Evolutionary conservation across 83 land plant species (phyloP).

Genomic region (Picea abies): DNA sequence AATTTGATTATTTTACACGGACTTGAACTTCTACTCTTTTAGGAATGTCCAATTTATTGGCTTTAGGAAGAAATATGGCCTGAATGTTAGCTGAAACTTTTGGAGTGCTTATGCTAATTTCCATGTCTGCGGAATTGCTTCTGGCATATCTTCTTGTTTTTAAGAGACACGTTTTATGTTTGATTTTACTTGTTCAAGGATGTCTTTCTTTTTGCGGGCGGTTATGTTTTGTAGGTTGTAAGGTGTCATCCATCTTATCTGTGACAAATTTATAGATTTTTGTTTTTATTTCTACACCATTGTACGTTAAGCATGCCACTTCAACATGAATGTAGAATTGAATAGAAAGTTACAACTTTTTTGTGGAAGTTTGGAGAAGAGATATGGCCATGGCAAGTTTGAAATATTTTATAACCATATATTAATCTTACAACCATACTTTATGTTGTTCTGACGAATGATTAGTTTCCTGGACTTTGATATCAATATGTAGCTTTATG

Average conservation of each 20-base stretch:
- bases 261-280: too few species aligned
- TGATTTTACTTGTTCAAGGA: not conserved
- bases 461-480: not conserved
- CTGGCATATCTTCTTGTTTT: too few species aligned
- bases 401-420: not conserved
- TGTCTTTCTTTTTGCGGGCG: not conserved
- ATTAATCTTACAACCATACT: not conserved
- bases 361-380: not conserved
- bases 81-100: too few species aligned
- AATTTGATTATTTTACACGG: not conserved
- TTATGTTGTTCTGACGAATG: not conserved
- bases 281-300: not conserved
- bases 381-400: not conserved
- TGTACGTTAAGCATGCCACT: not conserved
- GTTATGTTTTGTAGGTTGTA: too few species aligned
- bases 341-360: not conserved
- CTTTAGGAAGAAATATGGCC: too few species aligned
- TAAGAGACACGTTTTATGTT: not conserved
- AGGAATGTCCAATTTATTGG: too few species aligned
- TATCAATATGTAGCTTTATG: too few species aligned
- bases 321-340: not conserved
- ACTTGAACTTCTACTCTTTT: too few species aligned
- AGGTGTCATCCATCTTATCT: too few species aligned
- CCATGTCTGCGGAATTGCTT: too few species aligned
- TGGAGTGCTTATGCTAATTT: too few species aligned